Base-by-base conservation (phyloP, 179 eudicot species). In the Drosera spatulata region DNA sequence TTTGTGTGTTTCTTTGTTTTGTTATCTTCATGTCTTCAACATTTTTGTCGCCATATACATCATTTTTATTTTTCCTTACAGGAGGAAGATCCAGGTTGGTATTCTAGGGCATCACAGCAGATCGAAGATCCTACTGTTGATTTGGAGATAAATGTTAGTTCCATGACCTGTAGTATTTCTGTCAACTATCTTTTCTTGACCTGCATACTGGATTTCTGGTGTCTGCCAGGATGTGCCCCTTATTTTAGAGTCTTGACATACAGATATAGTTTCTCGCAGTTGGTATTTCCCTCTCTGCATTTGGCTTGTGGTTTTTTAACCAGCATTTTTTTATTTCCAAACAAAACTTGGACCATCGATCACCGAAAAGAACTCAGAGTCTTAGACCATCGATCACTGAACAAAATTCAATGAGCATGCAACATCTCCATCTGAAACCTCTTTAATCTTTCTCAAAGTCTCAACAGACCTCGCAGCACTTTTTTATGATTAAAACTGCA, bases 61-160 rank as follows among this genome's bases (percentile, higher is more conserved):
- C 53, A 45, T 11, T 60, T 45, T 33, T 8, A 51, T 39, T 11
- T 52, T 51, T 41, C 13, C 51, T 15, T 50, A 62, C 57, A 94
- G 99, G 97, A 94, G 76, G 96, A 86, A 80, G 96, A 90, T 64
- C 99, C 99, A 51, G 95, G 91, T 58, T 94, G 99, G 99, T 94
- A 85, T 74, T 86, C 99, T 50, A 85, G 97, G 67, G 83, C 60
- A 65, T 77, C 90, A 52, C 75, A 81, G 67, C 72, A 64, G 61
- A 75, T 71, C 68, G 64, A 80, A 14, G 96, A 85, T 61, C 82
- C 97, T 63, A 77, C 77, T 62, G 66, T 76, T 56, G 91, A 85
- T 65, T 84, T 83, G 41, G 79, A 73, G 71, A 80, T 86, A 77
- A 83, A 78, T 73, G 99, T 94, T 77, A 90, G 99, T 78, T 45